Conservation (phyloP, 768 basidiomycete genomes). For the Hericium erinaceus region DNA sequence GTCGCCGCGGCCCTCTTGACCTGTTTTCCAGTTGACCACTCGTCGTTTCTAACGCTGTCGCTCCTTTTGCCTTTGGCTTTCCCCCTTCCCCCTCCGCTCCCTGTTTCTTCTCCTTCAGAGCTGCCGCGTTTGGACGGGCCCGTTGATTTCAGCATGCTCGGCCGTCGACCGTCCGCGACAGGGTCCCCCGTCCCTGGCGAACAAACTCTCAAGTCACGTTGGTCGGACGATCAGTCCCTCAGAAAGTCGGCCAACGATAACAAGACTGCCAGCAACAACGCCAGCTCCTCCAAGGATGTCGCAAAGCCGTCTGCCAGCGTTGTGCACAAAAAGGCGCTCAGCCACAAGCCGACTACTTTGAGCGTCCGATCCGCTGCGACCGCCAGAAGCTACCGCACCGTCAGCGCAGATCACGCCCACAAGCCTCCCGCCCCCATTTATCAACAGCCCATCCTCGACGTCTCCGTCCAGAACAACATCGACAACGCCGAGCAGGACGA, state of each 20-base stretch:
- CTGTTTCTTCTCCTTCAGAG: background rate
- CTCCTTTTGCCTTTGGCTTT: background rate
- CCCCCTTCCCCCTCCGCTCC: conserved; percentile 4
- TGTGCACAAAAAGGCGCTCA: conserved; percentile 2
- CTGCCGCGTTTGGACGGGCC: background rate
- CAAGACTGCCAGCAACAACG: background rate
- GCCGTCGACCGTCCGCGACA: conserved; percentile 19
- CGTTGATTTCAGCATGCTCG: background rate
- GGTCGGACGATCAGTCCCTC: conserved; percentile 32
- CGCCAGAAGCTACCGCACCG: background rate
- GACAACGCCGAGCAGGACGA: conserved; percentile 17
- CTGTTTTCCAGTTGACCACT: background rate
- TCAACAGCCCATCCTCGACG: background rate
- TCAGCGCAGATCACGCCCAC: background rate
- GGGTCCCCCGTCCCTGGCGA: conserved; percentile 31
- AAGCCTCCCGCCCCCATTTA: background rate
- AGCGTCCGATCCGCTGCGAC: background rate
- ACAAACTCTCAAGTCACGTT: conserved; percentile 36
- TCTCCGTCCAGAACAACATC: background rate
- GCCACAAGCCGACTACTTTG: conserved; percentile 12
- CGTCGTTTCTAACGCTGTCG: conserved; percentile 7
- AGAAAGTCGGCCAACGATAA: background rate
- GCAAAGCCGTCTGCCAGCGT: conserved; percentile 6
- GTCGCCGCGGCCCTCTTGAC: background rate
- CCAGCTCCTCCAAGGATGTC: background rate